Conservation (phyloP, 2,329 filamentous ascomycete species). For the Berkeleyomyces rouxiae region DNA sequence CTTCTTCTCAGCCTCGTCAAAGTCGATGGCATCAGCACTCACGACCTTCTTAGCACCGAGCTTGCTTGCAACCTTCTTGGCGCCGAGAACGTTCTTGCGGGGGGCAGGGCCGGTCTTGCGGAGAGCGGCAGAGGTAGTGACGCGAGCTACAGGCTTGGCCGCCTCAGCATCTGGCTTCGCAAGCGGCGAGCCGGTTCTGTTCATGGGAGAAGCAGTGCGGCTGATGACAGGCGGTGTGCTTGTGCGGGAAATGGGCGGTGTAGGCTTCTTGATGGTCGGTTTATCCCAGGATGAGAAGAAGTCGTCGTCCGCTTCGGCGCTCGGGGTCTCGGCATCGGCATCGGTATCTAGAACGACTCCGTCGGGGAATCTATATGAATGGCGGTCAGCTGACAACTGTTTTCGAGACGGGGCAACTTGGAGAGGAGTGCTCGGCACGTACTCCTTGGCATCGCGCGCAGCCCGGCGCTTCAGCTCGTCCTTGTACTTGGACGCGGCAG, state of each 20-base stretch:
- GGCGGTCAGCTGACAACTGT: background rate
- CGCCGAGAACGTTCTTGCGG: conserved; percentile 76
- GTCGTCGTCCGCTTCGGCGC: conserved; percentile 69
- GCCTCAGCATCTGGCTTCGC: conserved; percentile 40
- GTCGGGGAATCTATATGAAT: conserved; percentile 48
- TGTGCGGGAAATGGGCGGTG: conserved; percentile 79
- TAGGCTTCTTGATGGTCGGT: conserved; percentile 88
- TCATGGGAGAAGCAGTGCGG: conserved; percentile 77
- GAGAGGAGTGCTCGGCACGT: conserved; percentile 21
- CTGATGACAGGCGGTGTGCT: conserved; percentile 68
- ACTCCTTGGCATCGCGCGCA: conserved; percentile 71
- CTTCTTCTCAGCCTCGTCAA: conserved; percentile 92
- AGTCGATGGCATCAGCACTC: conserved; percentile 65
- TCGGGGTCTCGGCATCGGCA: conserved; percentile 56
- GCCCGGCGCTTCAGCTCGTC: conserved; percentile 82
- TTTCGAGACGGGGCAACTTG: background rate
- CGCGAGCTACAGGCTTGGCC: conserved; percentile 44
- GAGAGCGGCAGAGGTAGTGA: conserved; percentile 64
- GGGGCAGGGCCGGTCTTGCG: conserved; percentile 55
- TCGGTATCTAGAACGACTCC: conserved; percentile 71
- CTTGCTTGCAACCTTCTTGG: conserved; percentile 64
- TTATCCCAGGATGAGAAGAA: conserved; percentile 99
- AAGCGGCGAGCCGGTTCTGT: conserved; percentile 74
- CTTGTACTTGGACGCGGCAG: conserved; percentile 92
- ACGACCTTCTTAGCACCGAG: conserved; percentile 81